Evolutionary conservation across 148 eudicot species (phyloP).

Genomic region (Vaccinium vitisidaea): DNA sequence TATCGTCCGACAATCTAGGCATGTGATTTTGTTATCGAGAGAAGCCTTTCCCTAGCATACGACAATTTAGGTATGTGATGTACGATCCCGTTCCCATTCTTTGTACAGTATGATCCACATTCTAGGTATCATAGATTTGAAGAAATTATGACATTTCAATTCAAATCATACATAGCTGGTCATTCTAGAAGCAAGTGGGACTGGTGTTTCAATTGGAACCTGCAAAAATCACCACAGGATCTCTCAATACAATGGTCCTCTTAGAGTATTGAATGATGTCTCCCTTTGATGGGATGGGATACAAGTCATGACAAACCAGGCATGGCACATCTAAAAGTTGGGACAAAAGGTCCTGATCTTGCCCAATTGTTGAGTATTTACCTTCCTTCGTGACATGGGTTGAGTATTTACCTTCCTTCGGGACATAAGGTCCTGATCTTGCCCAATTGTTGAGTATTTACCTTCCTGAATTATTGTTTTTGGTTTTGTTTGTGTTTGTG

Average conservation of each 20-base stretch:
- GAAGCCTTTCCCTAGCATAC: background rate
- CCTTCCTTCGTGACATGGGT: background rate
- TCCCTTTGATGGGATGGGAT: background rate
- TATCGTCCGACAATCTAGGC: background rate
- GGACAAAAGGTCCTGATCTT: background rate
- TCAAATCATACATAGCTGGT: background rate
- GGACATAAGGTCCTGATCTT: background rate
- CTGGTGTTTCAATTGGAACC: constrained; percentile 1
- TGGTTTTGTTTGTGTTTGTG: background rate
- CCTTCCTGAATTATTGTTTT: no score
- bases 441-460: background rate
- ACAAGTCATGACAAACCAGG: background rate
- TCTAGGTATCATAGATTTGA: background rate
- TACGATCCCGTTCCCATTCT: background rate
- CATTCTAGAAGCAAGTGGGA: constrained; percentile 1
- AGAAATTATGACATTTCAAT: background rate
- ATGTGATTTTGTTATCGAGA: background rate
- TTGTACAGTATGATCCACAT: background rate
- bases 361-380: background rate
- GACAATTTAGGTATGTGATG: background rate
- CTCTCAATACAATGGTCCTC: constrained; percentile 11
- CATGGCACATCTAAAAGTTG: background rate
- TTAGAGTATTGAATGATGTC: background rate
- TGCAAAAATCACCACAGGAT: background rate
- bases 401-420: background rate